Evolutionary conservation across 352 stramenopile genomes (phyloP), one percentile per base, ranked within the genome.

Genomic region (Phytophthora constricta): DNA sequence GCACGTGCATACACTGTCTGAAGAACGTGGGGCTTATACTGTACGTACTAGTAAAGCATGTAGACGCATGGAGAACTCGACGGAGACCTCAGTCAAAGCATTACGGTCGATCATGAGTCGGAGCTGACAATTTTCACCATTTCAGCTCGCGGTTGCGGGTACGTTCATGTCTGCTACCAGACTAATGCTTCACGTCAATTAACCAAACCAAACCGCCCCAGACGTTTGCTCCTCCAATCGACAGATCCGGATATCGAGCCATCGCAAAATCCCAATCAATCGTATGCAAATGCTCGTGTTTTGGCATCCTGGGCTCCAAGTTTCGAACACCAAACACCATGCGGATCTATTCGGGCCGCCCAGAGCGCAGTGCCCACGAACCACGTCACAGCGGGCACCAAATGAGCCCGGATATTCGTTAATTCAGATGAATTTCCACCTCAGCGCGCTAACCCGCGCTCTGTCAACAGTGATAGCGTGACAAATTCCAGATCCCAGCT

Each of bases 251-350:
- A 68, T 62, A 58, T 41, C 25, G 45, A 54, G 13, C 34, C 52
- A 69, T 69, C 58, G 25, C 34, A 53, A 56, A 63, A 51, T 16
- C 52, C 52, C 55, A 62, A 23, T 41, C 39, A 41, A 43, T 9
- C 41, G 59, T 61, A 51, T 20, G 50, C 61, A 58, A 63, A n/a
- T 53, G 61, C 28, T 53, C 27, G 62, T 59, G 55, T 65, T 59
- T 69, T 48, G 31, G 31, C 11, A 11, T 37, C 11, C 11, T 37
- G 7, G 31, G 13, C 13, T 37, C 13, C 7, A 7, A 37, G 31
- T 11, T 13, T 7, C 31, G 13, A 11, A 37, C 31, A 34, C n/a
- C 26, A n/a, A 61, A 7, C 54, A 49, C 31, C 42, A 43, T 51
- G 20, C 11, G 31, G n/a, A 45, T 13, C 19, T 63, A 63, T 68